Conservation (phyloP, 2,329 filamentous ascomycete genomes). For the Apiospora koreana region DNA sequence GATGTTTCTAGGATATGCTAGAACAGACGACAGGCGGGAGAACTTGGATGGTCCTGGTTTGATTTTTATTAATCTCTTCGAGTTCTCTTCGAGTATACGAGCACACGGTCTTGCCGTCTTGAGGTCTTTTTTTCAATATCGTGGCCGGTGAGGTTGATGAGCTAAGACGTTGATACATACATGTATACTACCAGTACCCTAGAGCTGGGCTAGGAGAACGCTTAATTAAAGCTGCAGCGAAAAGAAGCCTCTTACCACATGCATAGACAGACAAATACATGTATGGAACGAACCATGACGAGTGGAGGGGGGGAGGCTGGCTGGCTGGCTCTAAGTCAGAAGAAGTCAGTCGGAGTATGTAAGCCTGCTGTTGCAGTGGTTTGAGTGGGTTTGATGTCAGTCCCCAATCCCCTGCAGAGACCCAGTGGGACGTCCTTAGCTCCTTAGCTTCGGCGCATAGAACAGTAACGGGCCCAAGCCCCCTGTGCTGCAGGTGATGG, state of each 20-base stretch:
- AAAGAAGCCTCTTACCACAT: neutral
- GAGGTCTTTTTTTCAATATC: neutral
- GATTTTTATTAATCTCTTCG: neutral
- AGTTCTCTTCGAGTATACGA: neutral
- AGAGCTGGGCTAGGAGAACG: neutral
- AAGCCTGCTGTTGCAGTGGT: neutral
- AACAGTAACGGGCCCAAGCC: slow-evolving; percentile 3
- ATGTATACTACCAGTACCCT: neutral
- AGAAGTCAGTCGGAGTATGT: neutral
- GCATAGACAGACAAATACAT: neutral
- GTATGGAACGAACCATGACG: neutral
- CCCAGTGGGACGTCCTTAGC: neutral
- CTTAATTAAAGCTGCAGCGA: neutral
- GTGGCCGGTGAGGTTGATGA: neutral
- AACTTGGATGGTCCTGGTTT: neutral
- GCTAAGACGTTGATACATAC: neutral
- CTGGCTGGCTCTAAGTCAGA: neutral
- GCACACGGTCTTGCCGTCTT: neutral
- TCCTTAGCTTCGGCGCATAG: slow-evolving; percentile 4
- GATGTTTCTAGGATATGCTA: neutral
- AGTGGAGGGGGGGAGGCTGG: neutral
- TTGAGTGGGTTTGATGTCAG: neutral
- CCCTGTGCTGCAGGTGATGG: neutral
- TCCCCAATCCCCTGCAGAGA: neutral
- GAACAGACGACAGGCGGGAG: neutral